A percentile compares a stretch with the other conserved stretches of the same genome.
These are phyloP conservation scores for Echria macrotheca DNA, from an alignment of 495 filamentous ascomycete genomes.

Conservation along the genomic window DNA sequence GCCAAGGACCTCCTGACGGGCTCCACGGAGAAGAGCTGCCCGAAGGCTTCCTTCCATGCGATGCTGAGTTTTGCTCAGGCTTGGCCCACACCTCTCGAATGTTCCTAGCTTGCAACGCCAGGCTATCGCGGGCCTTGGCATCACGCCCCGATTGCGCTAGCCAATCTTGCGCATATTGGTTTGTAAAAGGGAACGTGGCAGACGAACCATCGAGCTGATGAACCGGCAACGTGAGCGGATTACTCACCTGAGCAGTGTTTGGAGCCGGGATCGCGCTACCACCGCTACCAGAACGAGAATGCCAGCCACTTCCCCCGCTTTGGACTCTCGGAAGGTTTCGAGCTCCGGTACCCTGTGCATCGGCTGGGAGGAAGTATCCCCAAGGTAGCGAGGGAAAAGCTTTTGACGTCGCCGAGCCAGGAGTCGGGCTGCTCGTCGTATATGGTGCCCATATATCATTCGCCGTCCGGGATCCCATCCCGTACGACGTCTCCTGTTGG, in stretches of 20 bases:
- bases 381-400: constrained; percentile 39
- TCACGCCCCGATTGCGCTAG: not conserved
- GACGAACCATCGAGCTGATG: not conserved
- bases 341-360: constrained; percentile 16
- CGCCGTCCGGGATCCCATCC: constrained; percentile 36
- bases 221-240: no score
- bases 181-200: not conserved
- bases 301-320: constrained; percentile 2
- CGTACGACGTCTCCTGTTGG: constrained; percentile 27
- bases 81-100: constrained; percentile 12
- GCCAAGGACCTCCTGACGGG: constrained; percentile 1
- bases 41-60: not conserved
- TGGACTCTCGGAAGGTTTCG: constrained; percentile 1
- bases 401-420: constrained; percentile 35
- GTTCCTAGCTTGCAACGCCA: not conserved
- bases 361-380: constrained; percentile 38
- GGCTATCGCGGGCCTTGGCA: not conserved
- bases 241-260: not conserved
- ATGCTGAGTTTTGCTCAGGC: not conserved
- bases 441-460: constrained; percentile 23
- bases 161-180: not conserved
- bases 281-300: constrained; percentile 18
- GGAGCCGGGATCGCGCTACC: constrained; percentile 9
- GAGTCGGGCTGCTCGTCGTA: constrained; percentile 23
- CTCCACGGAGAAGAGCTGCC: constrained; percentile 5